Percentiles rank a stretch among this genome's conserved stretches.
Conservation (phyloP, 331 rosid species). For the Pyracantha coccinea region DNA sequence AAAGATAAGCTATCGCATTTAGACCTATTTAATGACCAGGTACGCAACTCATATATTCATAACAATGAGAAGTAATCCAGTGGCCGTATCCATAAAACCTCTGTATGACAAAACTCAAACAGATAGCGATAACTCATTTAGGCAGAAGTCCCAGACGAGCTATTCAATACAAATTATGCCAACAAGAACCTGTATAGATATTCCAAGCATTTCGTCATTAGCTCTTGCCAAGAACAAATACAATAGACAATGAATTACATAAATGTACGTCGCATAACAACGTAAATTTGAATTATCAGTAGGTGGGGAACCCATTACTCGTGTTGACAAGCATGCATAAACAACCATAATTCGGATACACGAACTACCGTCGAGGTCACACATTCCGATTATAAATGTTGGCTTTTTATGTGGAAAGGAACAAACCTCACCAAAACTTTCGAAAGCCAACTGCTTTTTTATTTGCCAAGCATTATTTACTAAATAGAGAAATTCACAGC, state of each 20-base stretch:
- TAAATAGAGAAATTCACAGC: neutral
- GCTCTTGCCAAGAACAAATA: neutral
- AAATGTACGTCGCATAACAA: neutral
- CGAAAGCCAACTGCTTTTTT: neutral
- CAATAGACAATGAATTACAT: neutral
- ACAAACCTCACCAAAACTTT: neutral
- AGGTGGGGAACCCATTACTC: neutral
- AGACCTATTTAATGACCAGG: slow-evolving; percentile 7
- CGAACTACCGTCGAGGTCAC: neutral
- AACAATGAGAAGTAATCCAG: neutral
- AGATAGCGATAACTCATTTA: neutral
- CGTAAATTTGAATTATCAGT: neutral
- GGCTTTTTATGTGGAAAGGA: neutral
- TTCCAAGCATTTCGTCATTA: neutral
- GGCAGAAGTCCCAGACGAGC: neutral
- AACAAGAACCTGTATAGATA: slow-evolving; percentile 9
- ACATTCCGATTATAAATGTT: neutral
- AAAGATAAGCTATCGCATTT: slow-evolving; percentile 11
- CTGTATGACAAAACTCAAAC: neutral
- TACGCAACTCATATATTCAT: slow-evolving; percentile 2
- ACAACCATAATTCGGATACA: neutral
- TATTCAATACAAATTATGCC: slow-evolving; percentile 3
- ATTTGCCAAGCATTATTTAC: neutral
- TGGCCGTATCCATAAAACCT: neutral
- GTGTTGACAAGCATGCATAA: neutral